Evolutionary conservation across 2,329 filamentous ascomycete species (phyloP), one percentile per base, ranked within the genome.

Genomic region (Neopestalotiopsis clavispora): DNA sequence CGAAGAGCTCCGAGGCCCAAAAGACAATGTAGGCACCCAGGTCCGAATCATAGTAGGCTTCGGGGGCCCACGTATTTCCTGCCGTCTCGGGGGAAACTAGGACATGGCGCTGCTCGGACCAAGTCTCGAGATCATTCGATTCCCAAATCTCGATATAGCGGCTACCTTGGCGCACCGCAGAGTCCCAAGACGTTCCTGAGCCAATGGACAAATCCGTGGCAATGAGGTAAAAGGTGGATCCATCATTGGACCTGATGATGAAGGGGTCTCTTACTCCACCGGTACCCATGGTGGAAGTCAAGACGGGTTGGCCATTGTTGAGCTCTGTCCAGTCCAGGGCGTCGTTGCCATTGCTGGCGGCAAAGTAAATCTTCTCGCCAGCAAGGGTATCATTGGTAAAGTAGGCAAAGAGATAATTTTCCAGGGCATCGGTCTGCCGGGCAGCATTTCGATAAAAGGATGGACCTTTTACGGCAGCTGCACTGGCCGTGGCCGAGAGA

Each of bases 141-240:
- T 87, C 84, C 86, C 86, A 88, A 4, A 87, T 78, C 69, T 87
- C 84, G 2, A 87, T 79, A 67, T 86, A 87, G 7, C 81, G 80
- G 70, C 84, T 87, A 0, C 85, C 85, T 0, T 73, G 80, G 14
- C 81, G 79, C 1, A 86, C 83, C 0, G 85, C 74, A n/a, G 82
- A 79, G 12, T 76, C 80, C 85, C 86, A 88, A 0, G 83, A 84
- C 0, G 85, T 87, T 1, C 86, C 86, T 6, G 84, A 85, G 1
- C 85, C 86, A 65, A 87, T 87, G 0, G 85, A 86, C 0, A 88
- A 77, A 66, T 87, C 85, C 0, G 86, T 88, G 0, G 85, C 85
- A 20, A 88, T 79, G 14, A 88, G 72, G 64, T 80, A 88, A 69
- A 87, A 87, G 4, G 78, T 86, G n/a, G 81, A 80, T 0, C 85